These are phyloP conservation scores for Arctium lappa DNA, from an alignment of 129 eudicot genomes.

Conservation along the genomic window DNA sequence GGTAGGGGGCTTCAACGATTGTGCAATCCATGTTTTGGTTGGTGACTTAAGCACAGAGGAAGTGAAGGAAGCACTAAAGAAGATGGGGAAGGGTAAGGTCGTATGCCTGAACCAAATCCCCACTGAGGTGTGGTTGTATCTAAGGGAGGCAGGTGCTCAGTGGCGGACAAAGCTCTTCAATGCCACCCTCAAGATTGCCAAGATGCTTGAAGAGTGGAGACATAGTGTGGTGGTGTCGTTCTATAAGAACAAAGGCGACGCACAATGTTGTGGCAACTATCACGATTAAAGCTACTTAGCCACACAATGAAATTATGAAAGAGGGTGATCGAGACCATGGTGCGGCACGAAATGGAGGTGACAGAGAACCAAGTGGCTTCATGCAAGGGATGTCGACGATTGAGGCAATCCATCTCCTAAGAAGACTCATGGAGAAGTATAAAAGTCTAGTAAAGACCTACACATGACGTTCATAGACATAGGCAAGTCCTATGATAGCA, in stretches of 20 bases:
- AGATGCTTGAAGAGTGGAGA: neutral
- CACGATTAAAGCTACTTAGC: neutral
- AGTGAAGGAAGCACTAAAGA: neutral
- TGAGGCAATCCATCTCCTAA: neutral
- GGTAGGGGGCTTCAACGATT: neutral
- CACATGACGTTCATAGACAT: no score
- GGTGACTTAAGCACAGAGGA: neutral
- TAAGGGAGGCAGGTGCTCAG: neutral
- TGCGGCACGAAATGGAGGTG: neutral
- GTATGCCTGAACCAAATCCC: neutral
- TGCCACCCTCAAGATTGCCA: neutral
- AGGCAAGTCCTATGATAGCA: no score
- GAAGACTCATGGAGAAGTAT: neutral
- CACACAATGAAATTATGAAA: neutral
- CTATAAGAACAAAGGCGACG: neutral
- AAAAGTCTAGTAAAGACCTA: neutral
- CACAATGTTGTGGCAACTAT: neutral
- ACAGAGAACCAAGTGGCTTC: neutral
- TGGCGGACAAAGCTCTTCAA: neutral
- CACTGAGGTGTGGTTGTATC: neutral
- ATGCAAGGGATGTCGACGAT: neutral
- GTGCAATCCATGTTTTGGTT: neutral
- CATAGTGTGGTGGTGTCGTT: neutral
- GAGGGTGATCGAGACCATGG: neutral
- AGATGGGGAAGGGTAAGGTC: neutral